Conservation (phyloP, 78 protist genomes). For the Monosiga brevicollis region DNA sequence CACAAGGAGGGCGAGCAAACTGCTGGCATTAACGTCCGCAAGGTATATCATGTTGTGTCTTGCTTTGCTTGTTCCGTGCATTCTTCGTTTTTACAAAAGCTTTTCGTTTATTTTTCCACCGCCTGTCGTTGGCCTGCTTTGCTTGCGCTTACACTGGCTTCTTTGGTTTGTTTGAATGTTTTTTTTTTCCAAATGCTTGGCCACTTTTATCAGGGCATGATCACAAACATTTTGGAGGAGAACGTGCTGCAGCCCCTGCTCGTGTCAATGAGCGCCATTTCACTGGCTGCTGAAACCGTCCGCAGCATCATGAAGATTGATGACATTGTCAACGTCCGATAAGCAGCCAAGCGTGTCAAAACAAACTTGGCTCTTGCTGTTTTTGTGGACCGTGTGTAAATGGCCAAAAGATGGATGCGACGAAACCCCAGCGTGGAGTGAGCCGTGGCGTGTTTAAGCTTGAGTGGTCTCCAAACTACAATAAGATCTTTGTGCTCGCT, state of each 20-base stretch:
- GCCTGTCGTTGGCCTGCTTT: no score
- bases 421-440: no score
- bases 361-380: background rate
- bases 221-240: conserved; percentile 87
- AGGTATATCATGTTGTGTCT: no score
- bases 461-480: background rate
- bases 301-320: conserved; percentile 94
- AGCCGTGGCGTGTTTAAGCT: background rate
- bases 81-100: no score
- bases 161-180: no score
- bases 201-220: conserved; percentile 54
- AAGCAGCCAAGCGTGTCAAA: no score
- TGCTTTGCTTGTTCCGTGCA: no score
- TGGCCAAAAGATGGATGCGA: background rate
- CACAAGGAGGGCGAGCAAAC: conserved; percentile 78
- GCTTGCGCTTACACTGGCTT: no score
- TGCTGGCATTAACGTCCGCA: conserved; percentile 92
- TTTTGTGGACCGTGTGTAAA: background rate
- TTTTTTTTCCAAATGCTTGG: no score
- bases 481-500: background rate
- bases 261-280: conserved; percentile 80
- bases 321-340: conserved; percentile 59
- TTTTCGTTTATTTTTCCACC: no score
- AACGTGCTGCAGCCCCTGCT: conserved; percentile 97
- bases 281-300: conserved; percentile 97